Base-by-base conservation (phyloP, 2,329 filamentous ascomycete genomes). In the Paraphoma sp. region DNA sequence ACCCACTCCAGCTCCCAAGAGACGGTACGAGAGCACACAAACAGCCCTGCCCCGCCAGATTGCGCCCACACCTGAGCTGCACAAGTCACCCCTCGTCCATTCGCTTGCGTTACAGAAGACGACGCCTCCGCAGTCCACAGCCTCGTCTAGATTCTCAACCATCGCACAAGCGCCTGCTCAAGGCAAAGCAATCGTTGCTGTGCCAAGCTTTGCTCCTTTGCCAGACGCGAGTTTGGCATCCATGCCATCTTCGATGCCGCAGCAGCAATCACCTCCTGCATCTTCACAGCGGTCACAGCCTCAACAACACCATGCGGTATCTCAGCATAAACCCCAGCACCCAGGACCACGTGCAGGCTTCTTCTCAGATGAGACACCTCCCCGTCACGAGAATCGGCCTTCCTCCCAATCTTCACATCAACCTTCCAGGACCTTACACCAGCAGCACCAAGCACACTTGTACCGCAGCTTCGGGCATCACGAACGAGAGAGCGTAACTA, bases 1-100 rank as follows among this genome's bases (percentile, higher is more conserved):
- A n/a, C 80, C 81, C 2, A 81, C 80, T 30, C 79, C 80, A 11
- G 78, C 80, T 48, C 66, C 65, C 1, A 82, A 82, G 65, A 74
- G 80, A 60, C 79, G 80, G 46, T 82, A 82, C 55, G 81, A 83
- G 53, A 76, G 76, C 50, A 74, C 75, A 10, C 69, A 69, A 48
- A 65, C 75, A 12, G 66, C 71, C 51, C 67, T 73, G 16, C 78
- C 77, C 12, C 78, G 81, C 8, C 70, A 78, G 36, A 70, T 82
- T 53, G 80, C 80, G 31, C 79, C 80, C 10, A 81, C 74, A 6
- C 79, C 74, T n/a, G 81, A 82, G 40, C 56, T 77, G 18, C 74
- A 79, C 23, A 78, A 79, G 41, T 71, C 76, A 28, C 65, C 72
- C 5, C 62, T 69, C 38, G 55, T 60, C 12, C 67, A 63, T 36